phyloP scores from a whole-genome alignment of 495 filamentous ascomycete genomes.

The Xylaria intraflava region DNA sequence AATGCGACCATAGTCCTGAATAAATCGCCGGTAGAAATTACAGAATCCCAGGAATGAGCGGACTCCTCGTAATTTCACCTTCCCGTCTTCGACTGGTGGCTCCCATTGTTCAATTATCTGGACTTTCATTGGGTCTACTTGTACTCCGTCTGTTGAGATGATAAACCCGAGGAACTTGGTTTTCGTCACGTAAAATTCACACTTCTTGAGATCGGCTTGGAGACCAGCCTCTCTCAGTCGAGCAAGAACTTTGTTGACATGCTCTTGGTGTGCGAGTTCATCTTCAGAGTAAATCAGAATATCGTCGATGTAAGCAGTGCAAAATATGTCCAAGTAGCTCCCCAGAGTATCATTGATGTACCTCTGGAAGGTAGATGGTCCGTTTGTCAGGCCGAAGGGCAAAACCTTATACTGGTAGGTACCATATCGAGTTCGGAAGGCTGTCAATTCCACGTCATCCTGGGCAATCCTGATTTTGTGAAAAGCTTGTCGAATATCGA shows the following conservation, averaged over 20 bases:
- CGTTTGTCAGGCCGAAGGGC: constrained; percentile 28
- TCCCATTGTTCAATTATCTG: background rate
- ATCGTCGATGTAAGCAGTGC: constrained; percentile 21
- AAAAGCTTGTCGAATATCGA: constrained; percentile 31
- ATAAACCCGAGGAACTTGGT: background rate
- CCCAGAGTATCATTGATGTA: constrained; percentile 29
- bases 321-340: constrained; percentile 22
- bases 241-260: background rate
- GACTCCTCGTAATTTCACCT: background rate
- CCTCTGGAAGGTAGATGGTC: constrained; percentile 19
- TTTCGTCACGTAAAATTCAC: background rate
- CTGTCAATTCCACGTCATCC: constrained; percentile 24
- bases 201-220: background rate
- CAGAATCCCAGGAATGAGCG: background rate
- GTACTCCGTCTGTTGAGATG: background rate
- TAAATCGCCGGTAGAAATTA: background rate
- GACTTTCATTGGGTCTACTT: background rate
- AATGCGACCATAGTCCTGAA: background rate
- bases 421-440: constrained; percentile 25
- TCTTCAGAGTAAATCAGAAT: constrained; percentile 18
- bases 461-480: constrained; percentile 19
- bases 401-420: constrained; percentile 29
- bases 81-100: background rate
- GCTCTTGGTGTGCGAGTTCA: background rate
- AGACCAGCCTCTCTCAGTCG: background rate